Evolutionary conservation across 345 rosid species (phyloP), one percentile per base, ranked within the genome.

Genomic region (Conringia planisiliqua): DNA sequence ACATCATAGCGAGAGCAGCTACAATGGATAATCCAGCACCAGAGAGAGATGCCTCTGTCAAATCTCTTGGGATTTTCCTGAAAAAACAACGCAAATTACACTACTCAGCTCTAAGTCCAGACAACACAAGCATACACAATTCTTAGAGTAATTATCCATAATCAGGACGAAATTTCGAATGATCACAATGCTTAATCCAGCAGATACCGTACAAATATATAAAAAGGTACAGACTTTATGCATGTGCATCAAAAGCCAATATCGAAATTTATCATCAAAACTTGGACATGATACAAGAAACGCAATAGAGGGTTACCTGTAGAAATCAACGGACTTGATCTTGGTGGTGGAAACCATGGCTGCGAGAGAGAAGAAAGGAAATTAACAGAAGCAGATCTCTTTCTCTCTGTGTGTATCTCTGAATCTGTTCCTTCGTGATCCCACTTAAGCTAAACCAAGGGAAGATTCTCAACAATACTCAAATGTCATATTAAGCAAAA

Each of bases 21-120:
- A 87, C 33, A 43, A 96, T 85, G 10, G 99, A 96, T 78, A 96
- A 77, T 65, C 97, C 98, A 46, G 97, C 99, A 61, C 99, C 98
- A 11, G 98, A 92, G 48, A 96, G 69, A 29, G 99, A 92, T 39
- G 99, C 97, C 85, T 92, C 99, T 0, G 99, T 92, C 88, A 96
- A 86, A 85, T 96, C 98, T 81, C 99, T 87, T 9, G 98, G 98
- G 46, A 92, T 96, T 92, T 96, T 96, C 88, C 99, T 96, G 87
- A 33, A 84, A 84, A 7, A 46, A 47, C 2, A 65, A 54, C n/a
- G 55, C 48, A 54, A 14, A 22, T 30, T 7, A 62, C 54, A 61
- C 61, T 48, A 61, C 61, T 48, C 61, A 35, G 29, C 71, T 52
- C 72, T 38, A 52, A 36, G 3, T 52, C 36, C 27, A 39, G 7